Evolutionary conservation across 2,329 filamentous ascomycete genomes (phyloP), one percentile per base, ranked within the genome.

Genomic region (Sphaerostilbella broomeana): DNA sequence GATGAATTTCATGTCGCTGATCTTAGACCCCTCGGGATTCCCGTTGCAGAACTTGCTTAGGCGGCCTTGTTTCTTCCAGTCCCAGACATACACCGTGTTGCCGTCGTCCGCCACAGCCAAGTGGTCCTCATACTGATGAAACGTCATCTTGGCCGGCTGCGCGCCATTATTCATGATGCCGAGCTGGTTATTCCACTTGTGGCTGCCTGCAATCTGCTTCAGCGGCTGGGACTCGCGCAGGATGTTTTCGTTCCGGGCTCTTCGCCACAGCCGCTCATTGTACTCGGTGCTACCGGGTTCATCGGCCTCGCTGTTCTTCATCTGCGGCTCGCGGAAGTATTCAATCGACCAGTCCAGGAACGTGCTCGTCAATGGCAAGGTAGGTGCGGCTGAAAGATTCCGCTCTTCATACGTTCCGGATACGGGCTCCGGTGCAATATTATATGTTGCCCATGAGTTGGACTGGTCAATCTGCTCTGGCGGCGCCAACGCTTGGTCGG

Each of bases 41-140:
- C 86, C 89, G 54, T 97, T 97, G 19, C 86, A 94, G 63, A 98
- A 98, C 40, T 84, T 81, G 56, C 79, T 86, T 47, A 95, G 68
- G 22, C 82, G 78, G 35, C 72, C 74, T 48, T 84, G 79, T 39
- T 76, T 77, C 62, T 87, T 81, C 84, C 89, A 98, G 60, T 98
- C 92, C 86, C 92, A 97, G 20, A 98, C 77, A 42, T 78, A 81
- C 50, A 97, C 80, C 4, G 82, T 94, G 61, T 98, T 94, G 40
- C 84, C 80, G 53, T 95, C 89, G 61, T 98, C 92, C 10, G 88
- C 86, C 10, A 95, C 87, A 2, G 92, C 86, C 15, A 98, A 75
- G 57, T 97, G 89, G 54, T 95, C 86, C 58, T 98, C 92, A 52
- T 95, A 98, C 58, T 98, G 92, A 63, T 98, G 92, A 60, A 97